Conservation (phyloP, 2,329 filamentous ascomycete genomes). For the Periconia digitata region DNA sequence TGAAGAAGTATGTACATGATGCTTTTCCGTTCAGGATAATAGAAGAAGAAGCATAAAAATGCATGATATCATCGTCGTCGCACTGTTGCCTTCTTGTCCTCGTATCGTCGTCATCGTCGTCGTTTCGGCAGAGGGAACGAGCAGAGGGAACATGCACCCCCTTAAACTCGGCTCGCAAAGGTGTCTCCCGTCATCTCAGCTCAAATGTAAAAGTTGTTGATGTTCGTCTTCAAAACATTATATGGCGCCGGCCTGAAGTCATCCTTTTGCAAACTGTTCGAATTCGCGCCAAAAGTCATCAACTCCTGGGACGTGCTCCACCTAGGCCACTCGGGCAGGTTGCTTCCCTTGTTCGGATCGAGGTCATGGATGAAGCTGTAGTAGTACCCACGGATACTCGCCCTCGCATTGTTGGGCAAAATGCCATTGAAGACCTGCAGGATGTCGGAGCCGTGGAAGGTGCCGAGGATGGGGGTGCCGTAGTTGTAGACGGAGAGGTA, state of each 20-base stretch:
- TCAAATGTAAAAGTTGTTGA: conserved; percentile 19
- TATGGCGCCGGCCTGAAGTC: conserved; percentile 52
- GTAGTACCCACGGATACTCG: conserved; percentile 68
- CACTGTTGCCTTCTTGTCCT: too few relatives aligned
- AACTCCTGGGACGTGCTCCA: conserved; percentile 56
- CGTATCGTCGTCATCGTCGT: too few relatives aligned
- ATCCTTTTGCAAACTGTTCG: conserved; percentile 47
- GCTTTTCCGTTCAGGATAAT: too few relatives aligned
- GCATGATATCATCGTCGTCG: too few relatives aligned
- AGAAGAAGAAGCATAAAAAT: too few relatives aligned
- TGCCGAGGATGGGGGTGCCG: conserved; percentile 71
- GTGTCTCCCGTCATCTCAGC: too few relatives aligned
- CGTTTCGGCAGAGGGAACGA: too few relatives aligned
- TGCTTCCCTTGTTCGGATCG: conserved; percentile 64
- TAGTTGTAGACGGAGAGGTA: conserved; percentile 74
- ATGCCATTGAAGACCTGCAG: conserved; percentile 69
- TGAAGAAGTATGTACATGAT: too few relatives aligned
- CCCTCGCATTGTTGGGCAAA: conserved; percentile 62
- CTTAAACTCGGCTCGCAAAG: too few relatives aligned
- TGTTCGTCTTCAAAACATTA: conserved; percentile 43
- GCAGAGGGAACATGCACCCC: too few relatives aligned
- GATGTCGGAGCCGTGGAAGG: conserved; percentile 72
- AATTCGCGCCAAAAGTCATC: conserved; percentile 50
- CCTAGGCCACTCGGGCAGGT: conserved; percentile 54
- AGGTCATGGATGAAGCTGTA: conserved; percentile 70